Base-by-base conservation (phyloP, 2,329 filamentous ascomycete genomes). In the Ophiocordyceps robertsii region DNA sequence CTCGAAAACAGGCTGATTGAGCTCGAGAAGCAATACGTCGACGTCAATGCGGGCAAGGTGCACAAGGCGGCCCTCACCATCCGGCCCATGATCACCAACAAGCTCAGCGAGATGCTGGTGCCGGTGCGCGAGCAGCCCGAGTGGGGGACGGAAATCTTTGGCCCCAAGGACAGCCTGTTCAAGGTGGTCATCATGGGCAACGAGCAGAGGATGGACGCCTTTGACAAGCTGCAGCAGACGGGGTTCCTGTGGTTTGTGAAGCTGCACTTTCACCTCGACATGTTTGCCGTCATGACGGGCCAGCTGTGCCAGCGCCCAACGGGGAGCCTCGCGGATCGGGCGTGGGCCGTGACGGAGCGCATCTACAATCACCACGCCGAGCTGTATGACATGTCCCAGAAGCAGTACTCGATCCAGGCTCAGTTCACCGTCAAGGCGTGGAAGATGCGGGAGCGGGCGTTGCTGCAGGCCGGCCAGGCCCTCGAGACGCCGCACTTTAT, bases 201-300 rank as follows among this genome's bases (percentile, higher is more conserved):
- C 16, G 70, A 75, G 49, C 65, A 72, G 46, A 67, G 67, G 42
- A 53, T 68, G 10, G 57, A 59, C 9, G 58, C 68, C 12, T 72
- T 72, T 48, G 54, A 62, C 24, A 52, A 62, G 2, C 59, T 68
- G 48, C 56, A 59, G 16, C 58, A 65, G 21, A 62, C 60, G 1
- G 69, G 70, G 2, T 78, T 76, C 52, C 51, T 70, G 11, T 79
- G 75, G 75, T 76, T 70, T 48, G 61, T 68, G 53, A 66, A 67
- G 45, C 57, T 62, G 21, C 68, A 75, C 50, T 75, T 78, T 54
- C 73, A 77, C 50, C 56, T 71, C 39, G 74, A 75, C 43, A 59
- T 77, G 21, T 72, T 77, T 46, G 60, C 69, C 32, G 75, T 73
- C 52, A 64, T 76, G 54, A 67, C 69, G 0, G 70, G 70, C 5